Evolutionary conservation across 1,139 yeast genomes (phyloP), one percentile per base, ranked within the genome.

Genomic region (Debaryomyces nepalensis): DNA sequence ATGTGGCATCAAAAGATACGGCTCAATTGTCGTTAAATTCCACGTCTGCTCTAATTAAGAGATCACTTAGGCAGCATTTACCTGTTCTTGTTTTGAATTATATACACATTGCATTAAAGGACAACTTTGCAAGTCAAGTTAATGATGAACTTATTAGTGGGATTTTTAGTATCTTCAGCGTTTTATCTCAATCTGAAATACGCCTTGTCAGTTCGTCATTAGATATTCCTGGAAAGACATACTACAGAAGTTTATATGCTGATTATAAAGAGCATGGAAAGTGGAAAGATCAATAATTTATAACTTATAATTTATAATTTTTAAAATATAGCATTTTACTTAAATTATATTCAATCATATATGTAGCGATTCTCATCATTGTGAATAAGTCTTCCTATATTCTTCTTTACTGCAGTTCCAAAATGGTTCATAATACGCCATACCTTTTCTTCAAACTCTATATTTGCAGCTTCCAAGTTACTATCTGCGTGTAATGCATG

Each of bases 181-280:
- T 87, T 0, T 62, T 90, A 29, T 84, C 96, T 0, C 73, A 70
- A 31, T 73, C 73, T 26, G 97, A 90, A 52, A 64, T 90, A 43
- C 77, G 75, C 42, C 63, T 81, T 33, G 76, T 85, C n/a, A 86
- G 79, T 53, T 73, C 83, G 3, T 72, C 83, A n/a, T 66, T 91
- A 55, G 97, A 91, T 53, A 61, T 70, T 19, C 77, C 87, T 33
- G 87, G 95, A 1, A 77, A 87, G 49, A 74, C 83, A 2, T 80
- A 84, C 52, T 86, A 82, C 69, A 83, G 78, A 57, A 68, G 79
- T 0, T 56, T 90, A 33, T 88, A 86, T 54, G 78, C 79, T 5
- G 89, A 85, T 48, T 93, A 89, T 64, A 80, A 79, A 59, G 82
- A 78, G 52, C 76, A 75, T 49, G 97, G 97, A 42, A 88, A 86